phyloP scores from a whole-genome alignment of 2,329 filamentous ascomycete species.

The Pseudogymnoascus sp. region DNA sequence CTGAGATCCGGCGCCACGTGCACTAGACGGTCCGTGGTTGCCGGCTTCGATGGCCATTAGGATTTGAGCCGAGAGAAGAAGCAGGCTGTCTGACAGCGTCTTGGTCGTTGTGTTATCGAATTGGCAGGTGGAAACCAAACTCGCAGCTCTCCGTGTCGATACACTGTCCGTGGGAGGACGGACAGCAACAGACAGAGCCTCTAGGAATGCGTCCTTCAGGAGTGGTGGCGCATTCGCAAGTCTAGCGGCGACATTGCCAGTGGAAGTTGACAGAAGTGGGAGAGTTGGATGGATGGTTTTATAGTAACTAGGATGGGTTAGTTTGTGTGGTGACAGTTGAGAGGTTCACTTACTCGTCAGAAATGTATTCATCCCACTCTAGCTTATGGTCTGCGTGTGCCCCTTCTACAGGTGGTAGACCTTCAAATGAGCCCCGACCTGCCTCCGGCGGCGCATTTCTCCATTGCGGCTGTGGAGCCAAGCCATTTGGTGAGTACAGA shows the following conservation, averaged over 20 bases:
- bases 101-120: constrained; percentile 36
- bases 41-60: constrained; percentile 59
- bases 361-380: constrained; percentile 38
- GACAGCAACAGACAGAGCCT: constrained; percentile 52
- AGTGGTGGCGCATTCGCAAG: constrained; percentile 46
- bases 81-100: constrained; percentile 33
- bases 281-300: constrained; percentile 56
- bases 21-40: constrained; percentile 37
- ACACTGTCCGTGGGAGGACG: constrained; percentile 31
- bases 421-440: constrained; percentile 23
- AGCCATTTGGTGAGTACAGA: constrained; percentile 27
- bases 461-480: constrained; percentile 26
- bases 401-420: constrained; percentile 21
- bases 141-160: constrained; percentile 34
- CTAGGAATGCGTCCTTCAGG: constrained; percentile 55
- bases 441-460: constrained; percentile 25
- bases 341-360: constrained; percentile 32
- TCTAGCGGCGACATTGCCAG: constrained; percentile 45
- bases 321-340: constrained; percentile 12
- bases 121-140: constrained; percentile 36
- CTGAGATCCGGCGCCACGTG: constrained; percentile 36
- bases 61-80: constrained; percentile 59
- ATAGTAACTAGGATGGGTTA: constrained; percentile 46
- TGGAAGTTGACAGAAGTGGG: constrained; percentile 53
- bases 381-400: constrained; percentile 24